These are phyloP conservation scores for Chondrus crispus DNA, from an alignment of 23 red algal species.

Conservation along the genomic window DNA sequence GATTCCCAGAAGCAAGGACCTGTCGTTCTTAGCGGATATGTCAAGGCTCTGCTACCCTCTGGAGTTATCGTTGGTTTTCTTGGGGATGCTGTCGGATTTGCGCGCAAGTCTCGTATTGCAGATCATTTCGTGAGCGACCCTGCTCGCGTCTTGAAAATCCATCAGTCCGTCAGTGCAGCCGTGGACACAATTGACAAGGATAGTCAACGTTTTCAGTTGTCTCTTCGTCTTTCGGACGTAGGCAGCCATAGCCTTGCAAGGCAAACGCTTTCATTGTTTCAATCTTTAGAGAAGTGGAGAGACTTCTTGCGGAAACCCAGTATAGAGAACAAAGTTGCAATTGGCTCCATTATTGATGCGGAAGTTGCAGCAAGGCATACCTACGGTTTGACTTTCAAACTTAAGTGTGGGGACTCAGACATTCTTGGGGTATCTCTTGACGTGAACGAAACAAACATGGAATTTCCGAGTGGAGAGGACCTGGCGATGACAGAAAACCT, in stretches of 20 bases:
- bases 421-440: conserved; percentile 19
- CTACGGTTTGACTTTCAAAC: conserved; percentile 38
- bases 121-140: conserved; percentile 62
- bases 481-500: background rate
- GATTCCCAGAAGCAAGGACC: background rate
- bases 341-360: conserved; percentile 28
- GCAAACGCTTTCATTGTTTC: conserved; percentile 18
- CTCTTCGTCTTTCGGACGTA: conserved; percentile 39
- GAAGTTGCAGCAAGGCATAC: background rate
- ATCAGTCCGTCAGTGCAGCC: conserved; percentile 53
- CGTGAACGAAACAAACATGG: background rate
- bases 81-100: conserved; percentile 43
- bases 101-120: conserved; percentile 21
- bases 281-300: conserved; percentile 22
- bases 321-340: background rate
- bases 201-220: conserved; percentile 35
- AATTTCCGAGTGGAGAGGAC: no score
- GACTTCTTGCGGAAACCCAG: background rate
- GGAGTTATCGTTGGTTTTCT: conserved; percentile 71
- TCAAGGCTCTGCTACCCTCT: conserved; percentile 44
- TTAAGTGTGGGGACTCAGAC: background rate
- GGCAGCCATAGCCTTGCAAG: background rate
- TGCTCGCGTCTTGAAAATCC: conserved; percentile 15
- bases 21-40: conserved; percentile 43
- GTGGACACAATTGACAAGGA: conserved; percentile 9